These are phyloP conservation scores for Haberlea rhodopensis DNA, from an alignment of 257 asterid genomes.

Conservation along the genomic window DNA sequence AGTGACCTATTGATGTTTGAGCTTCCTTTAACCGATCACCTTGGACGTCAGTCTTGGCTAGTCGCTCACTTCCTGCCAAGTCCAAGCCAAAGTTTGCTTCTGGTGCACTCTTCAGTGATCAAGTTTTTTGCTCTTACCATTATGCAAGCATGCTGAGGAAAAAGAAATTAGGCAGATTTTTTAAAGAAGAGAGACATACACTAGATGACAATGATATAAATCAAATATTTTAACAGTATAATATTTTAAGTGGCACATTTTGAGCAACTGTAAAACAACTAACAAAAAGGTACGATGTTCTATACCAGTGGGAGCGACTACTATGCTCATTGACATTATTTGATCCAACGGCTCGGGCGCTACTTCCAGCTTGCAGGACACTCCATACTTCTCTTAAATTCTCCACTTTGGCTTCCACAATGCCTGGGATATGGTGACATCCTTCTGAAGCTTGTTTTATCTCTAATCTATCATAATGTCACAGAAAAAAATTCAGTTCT, in stretches of 20 bases:
- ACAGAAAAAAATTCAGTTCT: neutral
- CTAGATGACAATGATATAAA: neutral
- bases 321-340: conserved; percentile 96
- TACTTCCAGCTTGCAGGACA: conserved; percentile 91
- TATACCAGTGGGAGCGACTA: conserved; percentile 99
- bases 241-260: neutral
- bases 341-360: conserved; percentile 91
- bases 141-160: conserved; percentile 83
- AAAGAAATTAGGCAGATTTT: neutral
- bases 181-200: neutral
- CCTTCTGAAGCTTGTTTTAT: conserved; percentile 97
- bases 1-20: conserved; percentile 94
- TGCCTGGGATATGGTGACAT: conserved; percentile 83
- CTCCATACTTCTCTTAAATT: conserved; percentile 77
- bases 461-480: conserved; percentile 61
- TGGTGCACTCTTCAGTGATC: conserved; percentile 73
- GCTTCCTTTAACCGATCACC: conserved; percentile 99
- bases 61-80: conserved; percentile 99
- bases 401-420: conserved; percentile 84
- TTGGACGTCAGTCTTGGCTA: conserved; percentile 91
- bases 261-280: neutral
- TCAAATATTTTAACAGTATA: too few relatives aligned
- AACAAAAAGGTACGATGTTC: conserved; percentile 6
- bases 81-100: conserved; percentile 99
- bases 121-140: conserved; percentile 77